Conservation (phyloP, 1,284 basidiomycete species). For the Ceratobasidium sp. region DNA sequence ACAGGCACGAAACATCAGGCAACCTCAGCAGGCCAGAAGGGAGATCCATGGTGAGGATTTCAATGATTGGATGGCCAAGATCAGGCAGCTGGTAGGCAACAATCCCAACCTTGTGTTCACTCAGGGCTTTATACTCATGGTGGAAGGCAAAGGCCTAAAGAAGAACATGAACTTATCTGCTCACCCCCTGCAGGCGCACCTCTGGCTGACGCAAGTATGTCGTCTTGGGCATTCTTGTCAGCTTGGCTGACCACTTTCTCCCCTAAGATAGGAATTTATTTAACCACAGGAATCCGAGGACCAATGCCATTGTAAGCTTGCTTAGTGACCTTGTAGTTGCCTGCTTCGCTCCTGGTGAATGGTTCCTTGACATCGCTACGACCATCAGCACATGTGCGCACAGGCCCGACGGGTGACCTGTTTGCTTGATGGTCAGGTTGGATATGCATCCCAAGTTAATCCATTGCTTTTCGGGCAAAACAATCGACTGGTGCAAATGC, state of each 20-base stretch:
- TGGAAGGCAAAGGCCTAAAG: conserved; percentile 11
- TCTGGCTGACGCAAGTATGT: no score
- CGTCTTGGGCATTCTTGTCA: no score
- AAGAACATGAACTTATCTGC: background rate
- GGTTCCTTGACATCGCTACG: background rate
- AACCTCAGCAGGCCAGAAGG: background rate
- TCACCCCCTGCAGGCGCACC: background rate
- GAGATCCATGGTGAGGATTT: background rate
- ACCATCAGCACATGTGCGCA: background rate
- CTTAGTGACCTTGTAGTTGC: no score
- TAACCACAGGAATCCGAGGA: background rate
- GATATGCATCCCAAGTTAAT: background rate
- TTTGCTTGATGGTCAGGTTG: background rate
- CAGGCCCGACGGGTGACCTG: background rate
- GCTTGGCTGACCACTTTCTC: no score
- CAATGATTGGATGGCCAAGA: background rate
- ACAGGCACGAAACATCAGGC: background rate
- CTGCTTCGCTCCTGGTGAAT: background rate
- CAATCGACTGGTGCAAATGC: background rate
- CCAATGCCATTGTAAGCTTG: background rate
- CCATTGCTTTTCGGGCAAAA: background rate
- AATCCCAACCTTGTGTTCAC: background rate
- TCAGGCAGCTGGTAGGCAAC: background rate
- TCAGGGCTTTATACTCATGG: background rate
- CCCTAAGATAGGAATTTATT: background rate